Evolutionary conservation across 2,329 filamentous ascomycete genomes (phyloP), one percentile per base, ranked within the genome.

Genomic region (Colletotrichum orchidophilum): DNA sequence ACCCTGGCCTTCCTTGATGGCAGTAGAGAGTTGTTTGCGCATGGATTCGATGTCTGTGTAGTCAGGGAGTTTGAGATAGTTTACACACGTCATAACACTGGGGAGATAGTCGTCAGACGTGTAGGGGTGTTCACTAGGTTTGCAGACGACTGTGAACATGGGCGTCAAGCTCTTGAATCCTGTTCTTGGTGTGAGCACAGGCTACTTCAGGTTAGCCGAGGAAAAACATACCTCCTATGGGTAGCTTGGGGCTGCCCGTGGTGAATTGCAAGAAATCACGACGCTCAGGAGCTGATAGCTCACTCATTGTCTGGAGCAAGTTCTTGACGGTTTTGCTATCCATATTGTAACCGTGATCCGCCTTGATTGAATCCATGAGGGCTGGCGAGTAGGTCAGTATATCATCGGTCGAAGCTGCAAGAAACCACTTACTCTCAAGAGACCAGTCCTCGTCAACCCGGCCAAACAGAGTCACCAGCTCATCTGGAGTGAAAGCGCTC

Each of bases 61-160:
- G 82, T 99, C 94, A 24, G 96, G 96, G 78, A 99, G 88, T 83
- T 99, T 99, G 77, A 99, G 90, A 80, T 99, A 99, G 82, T 99
- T 99, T 82, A 97, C 96, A 81, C 97, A 99, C 12, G 97, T 99
- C 97, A 99, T 99, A 80, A 99, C 97, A 80, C 95, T 98, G 13
- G 97, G 96, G n/a, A 99, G 88, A 78, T 98, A 99, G 83, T 99
- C 96, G 78, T 99, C 96, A 5, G 96, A 96, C 3, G 92, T 93
- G 81, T 95, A 96, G 1, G 96, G 96, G 18, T 94, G 91, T 79
- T 99, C 96, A 81, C 94, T 97, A n/a, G 96, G 96, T 82, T 98
- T 98, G 87, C 96, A 98, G 53, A 99, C 96, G 73, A 99, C 96
- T 3, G 96, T 99, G 80, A 99, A 98, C 92, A 98, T 98, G 24